These are phyloP conservation scores for Pseudozyma thailandica DNA, from an alignment of 1,284 basidiomycete species.

Conservation along the genomic window DNA sequence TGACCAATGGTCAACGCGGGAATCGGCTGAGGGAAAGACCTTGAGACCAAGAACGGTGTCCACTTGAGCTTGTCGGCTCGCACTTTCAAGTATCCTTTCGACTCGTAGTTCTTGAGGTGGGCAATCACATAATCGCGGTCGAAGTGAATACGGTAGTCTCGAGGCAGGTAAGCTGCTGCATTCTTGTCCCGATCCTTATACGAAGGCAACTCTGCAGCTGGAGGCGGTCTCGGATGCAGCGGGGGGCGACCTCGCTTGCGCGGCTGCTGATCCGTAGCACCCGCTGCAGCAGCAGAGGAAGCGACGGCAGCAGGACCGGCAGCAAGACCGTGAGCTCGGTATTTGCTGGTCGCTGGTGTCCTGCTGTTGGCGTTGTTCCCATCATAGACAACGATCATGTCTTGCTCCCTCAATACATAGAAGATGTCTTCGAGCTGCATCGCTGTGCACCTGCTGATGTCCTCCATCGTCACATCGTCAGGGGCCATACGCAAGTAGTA, in stretches of 20 bases:
- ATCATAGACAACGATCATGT: slow-evolving; percentile 76
- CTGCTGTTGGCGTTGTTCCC: slow-evolving; percentile 48
- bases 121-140: slow-evolving; percentile 77
- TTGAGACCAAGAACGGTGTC: slow-evolving; percentile 86
- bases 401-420: slow-evolving; percentile 79
- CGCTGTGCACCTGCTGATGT: slow-evolving; percentile 85
- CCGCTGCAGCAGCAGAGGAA: neutral
- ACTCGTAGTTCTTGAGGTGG: slow-evolving; percentile 78
- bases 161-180: slow-evolving; percentile 73
- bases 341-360: slow-evolving; percentile 54
- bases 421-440: slow-evolving; percentile 92
- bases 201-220: slow-evolving; percentile 24
- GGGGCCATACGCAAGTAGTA: slow-evolving; percentile 57
- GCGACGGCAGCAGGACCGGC: slow-evolving; percentile 5
- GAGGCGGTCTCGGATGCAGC: slow-evolving; percentile 19
- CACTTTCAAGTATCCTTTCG: slow-evolving; percentile 83
- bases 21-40: slow-evolving; percentile 67
- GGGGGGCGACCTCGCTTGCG: slow-evolving; percentile 42
- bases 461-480: slow-evolving; percentile 70
- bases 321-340: slow-evolving; percentile 32
- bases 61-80: slow-evolving; percentile 89
- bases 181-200: slow-evolving; percentile 66
- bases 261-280: slow-evolving; percentile 8
- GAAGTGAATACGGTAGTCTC: slow-evolving; percentile 81
- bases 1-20: slow-evolving; percentile 9